A percentile compares a stretch with the other conserved stretches of the same genome.
Conservation (phyloP, 129 eudicot genomes). For the Silybum marianum region DNA sequence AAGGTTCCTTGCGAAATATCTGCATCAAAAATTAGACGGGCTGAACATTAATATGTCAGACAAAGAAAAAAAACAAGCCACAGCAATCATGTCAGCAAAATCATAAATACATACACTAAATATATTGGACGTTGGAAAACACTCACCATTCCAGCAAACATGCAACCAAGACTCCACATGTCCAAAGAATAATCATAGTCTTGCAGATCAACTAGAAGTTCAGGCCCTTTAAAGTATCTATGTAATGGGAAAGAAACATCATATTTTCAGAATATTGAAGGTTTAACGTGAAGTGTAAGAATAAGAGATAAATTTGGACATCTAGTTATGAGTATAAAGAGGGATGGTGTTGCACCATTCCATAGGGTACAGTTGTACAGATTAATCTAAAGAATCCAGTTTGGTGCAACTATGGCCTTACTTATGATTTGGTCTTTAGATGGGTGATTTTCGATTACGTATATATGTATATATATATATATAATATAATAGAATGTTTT, state of each 20-base stretch:
- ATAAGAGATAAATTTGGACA: neutral
- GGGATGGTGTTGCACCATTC: neutral
- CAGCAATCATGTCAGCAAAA: conserved; percentile 1
- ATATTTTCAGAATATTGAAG: neutral
- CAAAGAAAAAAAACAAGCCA: neutral
- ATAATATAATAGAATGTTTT: neutral
- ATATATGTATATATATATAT: too few relatives aligned
- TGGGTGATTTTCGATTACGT: neutral
- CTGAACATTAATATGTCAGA: neutral
- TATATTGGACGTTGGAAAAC: neutral
- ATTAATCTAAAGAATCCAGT: neutral
- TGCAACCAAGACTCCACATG: conserved; percentile 99
- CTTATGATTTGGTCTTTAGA: neutral
- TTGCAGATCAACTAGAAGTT: conserved; percentile 98
- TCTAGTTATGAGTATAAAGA: neutral
- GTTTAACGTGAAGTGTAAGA: neutral
- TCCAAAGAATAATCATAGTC: conserved; percentile 98
- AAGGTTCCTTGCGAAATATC: conserved; percentile 99
- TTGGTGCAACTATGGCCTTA: neutral
- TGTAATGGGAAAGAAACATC: conserved; percentile 12
- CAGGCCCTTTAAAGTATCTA: conserved; percentile 99
- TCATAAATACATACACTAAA: neutral
- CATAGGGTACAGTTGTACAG: neutral
- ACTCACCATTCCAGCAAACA: conserved; percentile 99
- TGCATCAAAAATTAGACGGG: conserved; percentile 28